These are phyloP conservation scores for Thymus mandschuricus DNA, from an alignment of 257 asterid species.

Conservation along the genomic window DNA sequence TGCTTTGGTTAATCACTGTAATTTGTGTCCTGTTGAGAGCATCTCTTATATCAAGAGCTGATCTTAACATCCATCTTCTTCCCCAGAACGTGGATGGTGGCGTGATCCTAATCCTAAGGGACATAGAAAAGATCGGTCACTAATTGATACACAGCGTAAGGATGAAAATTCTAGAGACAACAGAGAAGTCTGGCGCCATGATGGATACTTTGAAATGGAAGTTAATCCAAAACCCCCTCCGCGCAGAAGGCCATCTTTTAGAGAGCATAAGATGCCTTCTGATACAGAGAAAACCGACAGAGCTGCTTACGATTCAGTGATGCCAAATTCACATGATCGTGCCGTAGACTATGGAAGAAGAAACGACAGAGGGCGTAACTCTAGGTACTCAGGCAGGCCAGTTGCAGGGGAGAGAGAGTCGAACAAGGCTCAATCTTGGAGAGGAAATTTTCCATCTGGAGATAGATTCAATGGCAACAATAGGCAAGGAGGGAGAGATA, in stretches of 20 bases:
- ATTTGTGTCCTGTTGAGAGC: background rate
- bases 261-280: constrained; percentile 67
- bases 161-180: constrained; percentile 53
- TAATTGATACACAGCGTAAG: constrained; percentile 42
- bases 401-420: constrained; percentile 50
- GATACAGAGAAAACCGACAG: constrained; percentile 51
- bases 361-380: constrained; percentile 45
- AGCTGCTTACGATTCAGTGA: constrained; percentile 39
- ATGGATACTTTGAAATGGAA: constrained; percentile 67
- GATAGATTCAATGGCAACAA: constrained; percentile 38
- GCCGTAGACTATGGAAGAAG: constrained; percentile 45
- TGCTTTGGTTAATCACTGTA: constrained; percentile 3
- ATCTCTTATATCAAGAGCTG: constrained; percentile 24
- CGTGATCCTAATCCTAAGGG: constrained; percentile 54
- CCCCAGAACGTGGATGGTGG: constrained; percentile 78
- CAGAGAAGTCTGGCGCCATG: constrained; percentile 68
- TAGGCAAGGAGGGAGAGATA: constrained; percentile 54
- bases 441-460: constrained; percentile 56
- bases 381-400: constrained; percentile 30
- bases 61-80: constrained; percentile 23
- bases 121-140: constrained; percentile 39
- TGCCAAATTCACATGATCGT: constrained; percentile 41
- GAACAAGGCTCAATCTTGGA: constrained; percentile 46
- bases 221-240: constrained; percentile 55
- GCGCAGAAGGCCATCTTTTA: constrained; percentile 73